These are phyloP conservation scores for Aurifilum marmelostoma DNA, from an alignment of 2,329 filamentous ascomycete species.

Conservation along the genomic window DNA sequence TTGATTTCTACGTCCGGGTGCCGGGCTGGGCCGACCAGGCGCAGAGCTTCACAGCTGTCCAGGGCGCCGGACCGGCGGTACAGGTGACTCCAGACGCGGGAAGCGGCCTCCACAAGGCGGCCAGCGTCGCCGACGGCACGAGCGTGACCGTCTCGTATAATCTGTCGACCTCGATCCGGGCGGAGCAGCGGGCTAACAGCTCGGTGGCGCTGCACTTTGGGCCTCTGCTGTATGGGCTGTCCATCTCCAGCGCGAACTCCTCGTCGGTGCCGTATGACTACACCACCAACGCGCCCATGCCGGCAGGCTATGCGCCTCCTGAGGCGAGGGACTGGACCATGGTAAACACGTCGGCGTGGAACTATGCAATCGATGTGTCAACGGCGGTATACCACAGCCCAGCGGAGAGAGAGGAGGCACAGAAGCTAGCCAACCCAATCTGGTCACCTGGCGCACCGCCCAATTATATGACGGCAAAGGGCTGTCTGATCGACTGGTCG, in stretches of 20 bases:
- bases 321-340: conserved; percentile 38
- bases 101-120: conserved; percentile 35
- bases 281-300: conserved; percentile 25
- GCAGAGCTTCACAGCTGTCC: conserved; percentile 23
- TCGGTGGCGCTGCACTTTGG: conserved; percentile 40
- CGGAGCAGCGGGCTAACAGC: conserved; percentile 38
- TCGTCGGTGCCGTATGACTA: conserved; percentile 32
- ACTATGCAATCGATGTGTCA: conserved; percentile 39
- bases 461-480: conserved; percentile 38
- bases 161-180: conserved; percentile 35
- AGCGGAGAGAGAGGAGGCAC: conserved; percentile 17
- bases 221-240: conserved; percentile 38
- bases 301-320: conserved; percentile 33
- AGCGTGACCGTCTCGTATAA: conserved; percentile 33
- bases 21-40: conserved; percentile 37
- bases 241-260: conserved; percentile 35
- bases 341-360: conserved; percentile 36
- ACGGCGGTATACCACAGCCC: conserved; percentile 35
- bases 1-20: conserved; percentile 40
- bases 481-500: conserved; percentile 39
- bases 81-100: conserved; percentile 22
- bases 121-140: conserved; percentile 31
- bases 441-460: conserved; percentile 38
- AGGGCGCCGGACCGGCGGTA: conserved; percentile 13
- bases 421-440: conserved; percentile 34